These are phyloP conservation scores for Carex scoparia DNA, from an alignment of 176 grass and related monocot species.

Conservation along the genomic window DNA sequence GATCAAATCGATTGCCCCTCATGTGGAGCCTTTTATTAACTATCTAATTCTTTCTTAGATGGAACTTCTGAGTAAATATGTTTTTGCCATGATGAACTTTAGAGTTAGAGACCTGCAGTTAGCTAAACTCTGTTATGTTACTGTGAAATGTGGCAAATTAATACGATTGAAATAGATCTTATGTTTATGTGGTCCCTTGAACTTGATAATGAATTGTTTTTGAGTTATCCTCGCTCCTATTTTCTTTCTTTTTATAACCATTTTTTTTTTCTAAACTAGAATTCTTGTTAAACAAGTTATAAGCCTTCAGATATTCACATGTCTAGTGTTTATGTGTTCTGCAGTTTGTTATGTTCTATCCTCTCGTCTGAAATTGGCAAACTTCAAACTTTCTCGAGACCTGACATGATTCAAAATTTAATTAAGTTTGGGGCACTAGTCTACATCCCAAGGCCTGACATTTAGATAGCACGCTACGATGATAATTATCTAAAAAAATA, in stretches of 20 bases:
- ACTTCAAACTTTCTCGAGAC: not conserved
- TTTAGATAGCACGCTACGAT: not conserved
- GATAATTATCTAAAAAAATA: not conserved
- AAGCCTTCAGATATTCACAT: not conserved
- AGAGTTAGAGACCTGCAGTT: not conserved
- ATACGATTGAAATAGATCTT: not conserved
- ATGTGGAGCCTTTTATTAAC: constrained; percentile 63
- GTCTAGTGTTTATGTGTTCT: not conserved
- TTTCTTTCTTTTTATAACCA: not conserved
- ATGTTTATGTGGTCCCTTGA: not conserved
- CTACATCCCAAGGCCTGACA: not conserved
- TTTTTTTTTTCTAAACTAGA: not conserved
- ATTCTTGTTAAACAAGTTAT: not conserved
- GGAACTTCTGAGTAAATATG: not conserved
- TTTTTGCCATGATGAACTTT: not conserved
- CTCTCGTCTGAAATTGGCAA: not conserved
- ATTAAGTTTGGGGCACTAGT: not conserved
- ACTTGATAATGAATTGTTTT: not conserved
- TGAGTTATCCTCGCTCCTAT: not conserved
- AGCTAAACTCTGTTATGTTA: not conserved
- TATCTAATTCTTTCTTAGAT: constrained; percentile 54
- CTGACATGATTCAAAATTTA: not conserved
- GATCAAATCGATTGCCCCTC: constrained; percentile 48
- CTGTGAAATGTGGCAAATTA: not conserved
- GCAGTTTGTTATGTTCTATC: not conserved